Evolutionary conservation across 768 basidiomycete genomes (phyloP).

Genomic region (Phanerochaete carnosa): DNA sequence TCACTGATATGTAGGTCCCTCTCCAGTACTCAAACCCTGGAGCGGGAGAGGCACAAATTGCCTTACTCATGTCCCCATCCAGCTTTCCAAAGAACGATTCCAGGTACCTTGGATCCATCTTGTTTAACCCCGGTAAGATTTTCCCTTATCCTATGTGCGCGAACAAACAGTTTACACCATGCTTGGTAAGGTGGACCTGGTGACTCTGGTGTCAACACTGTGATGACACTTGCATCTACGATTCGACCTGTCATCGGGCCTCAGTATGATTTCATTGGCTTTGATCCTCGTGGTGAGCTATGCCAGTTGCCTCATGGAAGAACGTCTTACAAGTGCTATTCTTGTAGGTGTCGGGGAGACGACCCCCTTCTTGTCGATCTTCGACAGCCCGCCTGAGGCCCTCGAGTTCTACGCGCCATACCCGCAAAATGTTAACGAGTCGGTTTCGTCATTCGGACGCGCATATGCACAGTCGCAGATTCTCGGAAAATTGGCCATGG

Average conservation of each 20-base stretch:
- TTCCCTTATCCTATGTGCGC: background rate
- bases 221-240: background rate
- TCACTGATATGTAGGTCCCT: conserved; percentile 20
- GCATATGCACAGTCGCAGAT: background rate
- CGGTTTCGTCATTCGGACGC: background rate
- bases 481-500: background rate
- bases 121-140: conserved; percentile 25
- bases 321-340: too few relatives aligned
- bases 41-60: conserved; percentile 20
- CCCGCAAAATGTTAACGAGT: background rate
- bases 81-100: conserved; percentile 8
- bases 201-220: conserved; percentile 20
- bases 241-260: conserved; percentile 22
- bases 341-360: background rate
- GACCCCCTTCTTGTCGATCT: background rate
- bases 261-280: conserved; percentile 27
- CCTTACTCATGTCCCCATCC: conserved; percentile 22
- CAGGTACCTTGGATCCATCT: conserved; percentile 26
- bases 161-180: background rate
- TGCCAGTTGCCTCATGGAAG: too few relatives aligned
- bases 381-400: background rate
- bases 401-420: background rate
- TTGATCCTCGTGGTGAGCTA: conserved; percentile 25
- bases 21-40: conserved; percentile 23
- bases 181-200: conserved; percentile 22